Percentiles rank a stretch among this genome's conserved stretches.
Conservation (phyloP, 306 rosid genomes). For the Neltuma alba region DNA sequence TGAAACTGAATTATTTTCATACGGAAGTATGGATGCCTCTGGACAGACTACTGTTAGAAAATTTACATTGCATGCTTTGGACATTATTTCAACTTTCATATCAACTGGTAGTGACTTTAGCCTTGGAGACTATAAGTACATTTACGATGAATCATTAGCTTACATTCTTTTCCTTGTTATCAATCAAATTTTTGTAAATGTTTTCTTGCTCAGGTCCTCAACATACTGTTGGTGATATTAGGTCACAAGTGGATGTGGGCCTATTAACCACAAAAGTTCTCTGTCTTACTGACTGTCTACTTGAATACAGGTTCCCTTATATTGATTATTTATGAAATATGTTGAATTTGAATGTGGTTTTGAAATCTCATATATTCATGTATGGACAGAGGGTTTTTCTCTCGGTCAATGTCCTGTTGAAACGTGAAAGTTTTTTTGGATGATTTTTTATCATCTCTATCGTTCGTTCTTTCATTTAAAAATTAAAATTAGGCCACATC, state of each 20-base stretch:
- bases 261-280: constrained; percentile 65
- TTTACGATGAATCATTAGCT: background rate
- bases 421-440: constrained; percentile 1
- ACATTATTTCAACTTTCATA: constrained; percentile 37
- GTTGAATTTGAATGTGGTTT: constrained; percentile 4
- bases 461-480: background rate
- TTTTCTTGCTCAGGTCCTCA: constrained; percentile 50
- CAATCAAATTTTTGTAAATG: constrained; percentile 13
- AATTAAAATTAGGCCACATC: background rate
- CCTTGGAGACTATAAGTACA: constrained; percentile 15
- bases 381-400: constrained; percentile 13
- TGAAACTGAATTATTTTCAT: constrained; percentile 45
- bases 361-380: constrained; percentile 1
- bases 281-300: constrained; percentile 70
- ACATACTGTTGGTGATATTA: constrained; percentile 54
- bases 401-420: background rate
- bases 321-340: constrained; percentile 23
- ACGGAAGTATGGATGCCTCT: constrained; percentile 47
- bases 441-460: background rate
- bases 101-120: constrained; percentile 55
- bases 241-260: constrained; percentile 46
- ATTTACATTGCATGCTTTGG: constrained; percentile 50
- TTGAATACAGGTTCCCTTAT: constrained; percentile 71
- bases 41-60: constrained; percentile 54
- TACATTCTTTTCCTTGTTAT: constrained; percentile 24